Evolutionary conservation across 129 eudicot genomes (phyloP), one percentile per base, ranked within the genome.

Genomic region (Artemisia argyi): DNA sequence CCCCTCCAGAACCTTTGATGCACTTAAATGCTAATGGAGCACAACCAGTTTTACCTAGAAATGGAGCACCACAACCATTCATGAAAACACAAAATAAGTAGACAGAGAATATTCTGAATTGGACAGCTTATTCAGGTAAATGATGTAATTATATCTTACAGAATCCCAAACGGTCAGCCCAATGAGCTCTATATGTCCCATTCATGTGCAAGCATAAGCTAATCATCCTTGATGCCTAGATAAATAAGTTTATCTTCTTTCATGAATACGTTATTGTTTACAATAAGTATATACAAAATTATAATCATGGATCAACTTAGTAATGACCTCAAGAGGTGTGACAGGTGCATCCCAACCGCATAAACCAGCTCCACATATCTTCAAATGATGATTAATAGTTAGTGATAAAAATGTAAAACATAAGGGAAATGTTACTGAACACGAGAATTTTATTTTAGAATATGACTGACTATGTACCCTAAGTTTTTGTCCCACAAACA

Each of bases 101-200:
- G 59, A 56, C 48, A 16, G 42, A 5, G 62, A 64, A 46, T 19
- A 76, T 17, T 61, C 72, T 65, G 67, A 63, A 55, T 13, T 26
- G 50, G 50, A 79, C 11, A 8, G 55, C 10, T 44, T 51, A 3
- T 28, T 44, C 16, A 60, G 44, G 67, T 39, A 47, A 72, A 70
- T n/a, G 48, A 46, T 26, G 51, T 44, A 80, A 39, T 7, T 20
- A 78, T 54, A 30, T 73, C 97, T 90, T 82, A 94, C 98, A 86
- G 71, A 94, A 88, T 66, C 98, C 98, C 79, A 94, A 83, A 53
- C 97, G 89, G 48, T 86, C 96, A 76, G 96, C 93, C 98, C 98
- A 94, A 18, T 89, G 88, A 84, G 91, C 91, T 87, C 96, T 88
- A 73, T 94, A 94, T 12, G 96, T 94, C 73, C 98, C 98, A 81